Evolutionary conservation across 225 moss, liverwort and hornwort species (phyloP).

Genomic region (Rhytidiadelphus loreus): DNA sequence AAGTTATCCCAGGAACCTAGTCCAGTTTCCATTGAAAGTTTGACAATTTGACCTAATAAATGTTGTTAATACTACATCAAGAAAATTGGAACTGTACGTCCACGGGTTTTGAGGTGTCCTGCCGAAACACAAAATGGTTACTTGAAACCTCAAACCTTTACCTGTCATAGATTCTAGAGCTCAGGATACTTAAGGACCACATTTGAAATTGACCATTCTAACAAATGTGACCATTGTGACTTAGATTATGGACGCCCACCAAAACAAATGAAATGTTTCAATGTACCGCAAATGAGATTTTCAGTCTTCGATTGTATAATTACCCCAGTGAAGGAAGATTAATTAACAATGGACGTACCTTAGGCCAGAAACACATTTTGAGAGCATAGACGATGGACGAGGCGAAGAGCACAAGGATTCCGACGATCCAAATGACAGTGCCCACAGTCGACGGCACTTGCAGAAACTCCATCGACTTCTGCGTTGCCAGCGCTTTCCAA

Average conservation of each 20-base stretch:
- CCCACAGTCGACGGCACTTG: slow-evolving; percentile 9
- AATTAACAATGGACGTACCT: neutral
- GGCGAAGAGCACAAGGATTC: slow-evolving; percentile 15
- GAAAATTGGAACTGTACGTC: neutral
- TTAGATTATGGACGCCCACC: neutral
- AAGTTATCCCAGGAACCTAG: neutral
- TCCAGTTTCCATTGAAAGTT: neutral
- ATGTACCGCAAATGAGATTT: neutral
- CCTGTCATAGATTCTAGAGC: neutral
- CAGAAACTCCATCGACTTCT: slow-evolving; percentile 12
- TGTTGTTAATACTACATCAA: too few species aligned
- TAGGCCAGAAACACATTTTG: slow-evolving; percentile 30
- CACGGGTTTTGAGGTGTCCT: neutral
- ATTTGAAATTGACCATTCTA: neutral
- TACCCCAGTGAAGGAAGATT: neutral
- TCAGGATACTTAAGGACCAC: neutral
- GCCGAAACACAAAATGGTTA: neutral
- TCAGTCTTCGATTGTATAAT: too few species aligned
- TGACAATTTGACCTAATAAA: neutral
- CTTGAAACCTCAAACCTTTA: neutral
- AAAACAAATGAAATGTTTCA: neutral
- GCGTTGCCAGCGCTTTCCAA: slow-evolving; percentile 28
- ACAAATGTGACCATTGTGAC: neutral
- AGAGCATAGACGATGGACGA: slow-evolving; percentile 12
- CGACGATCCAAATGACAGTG: slow-evolving; percentile 26